Evolutionary conservation across 176 grass and related monocot species (phyloP).

Genomic region (Olyra latifolia): DNA sequence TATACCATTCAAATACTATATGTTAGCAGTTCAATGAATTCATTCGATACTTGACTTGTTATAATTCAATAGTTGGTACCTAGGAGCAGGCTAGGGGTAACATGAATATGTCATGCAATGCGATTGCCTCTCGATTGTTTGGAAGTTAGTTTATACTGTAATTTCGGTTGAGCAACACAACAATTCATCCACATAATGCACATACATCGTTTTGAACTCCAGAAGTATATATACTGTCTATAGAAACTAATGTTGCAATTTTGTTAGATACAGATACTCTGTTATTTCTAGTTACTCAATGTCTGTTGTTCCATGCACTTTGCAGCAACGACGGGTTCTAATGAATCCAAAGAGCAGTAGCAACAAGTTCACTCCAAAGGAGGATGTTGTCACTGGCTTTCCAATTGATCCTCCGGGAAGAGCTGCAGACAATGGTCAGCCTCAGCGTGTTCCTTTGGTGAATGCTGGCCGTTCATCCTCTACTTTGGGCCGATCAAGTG

Average conservation of each 20-base stretch:
- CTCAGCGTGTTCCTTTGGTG: constrained; percentile 61
- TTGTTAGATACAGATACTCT: constrained; percentile 1
- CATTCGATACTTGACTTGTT: neutral
- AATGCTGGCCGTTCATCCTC: constrained; percentile 72
- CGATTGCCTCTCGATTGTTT: neutral
- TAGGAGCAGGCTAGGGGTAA: neutral
- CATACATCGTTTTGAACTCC: neutral
- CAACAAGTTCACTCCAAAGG: constrained; percentile 79
- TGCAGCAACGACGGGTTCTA: constrained; percentile 59
- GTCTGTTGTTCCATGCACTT: constrained; percentile 24
- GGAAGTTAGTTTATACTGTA: neutral
- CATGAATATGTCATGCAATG: neutral
- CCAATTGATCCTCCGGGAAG: constrained; percentile 64
- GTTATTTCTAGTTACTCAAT: constrained; percentile 26
- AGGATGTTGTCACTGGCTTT: constrained; percentile 63
- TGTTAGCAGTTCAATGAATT: constrained; percentile 18
- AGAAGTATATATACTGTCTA: neutral
- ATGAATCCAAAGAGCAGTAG: constrained; percentile 68
- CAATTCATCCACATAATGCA: neutral
- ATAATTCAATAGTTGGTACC: neutral
- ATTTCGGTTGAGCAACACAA: neutral
- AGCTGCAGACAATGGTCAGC: constrained; percentile 59
- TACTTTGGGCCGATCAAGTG: constrained; percentile 62
- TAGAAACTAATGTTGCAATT: neutral
- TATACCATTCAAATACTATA: constrained; percentile 4